phyloP scores from a whole-genome alignment of 1,139 yeast genomes.

The Blastobotrys raffinosifermentans region DNA sequence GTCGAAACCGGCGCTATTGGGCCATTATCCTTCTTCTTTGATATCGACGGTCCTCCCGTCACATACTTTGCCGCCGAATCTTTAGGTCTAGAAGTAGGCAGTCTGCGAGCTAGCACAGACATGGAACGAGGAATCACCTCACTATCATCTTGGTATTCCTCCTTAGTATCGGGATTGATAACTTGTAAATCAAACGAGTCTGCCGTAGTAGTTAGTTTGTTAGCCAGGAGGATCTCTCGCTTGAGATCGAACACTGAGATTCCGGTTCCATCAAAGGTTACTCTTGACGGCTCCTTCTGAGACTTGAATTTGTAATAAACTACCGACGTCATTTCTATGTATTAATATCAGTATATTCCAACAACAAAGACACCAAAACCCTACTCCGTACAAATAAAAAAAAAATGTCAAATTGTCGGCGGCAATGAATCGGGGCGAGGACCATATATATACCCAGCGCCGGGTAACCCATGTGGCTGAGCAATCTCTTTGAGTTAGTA shows the following conservation, averaged over 20 bases:
- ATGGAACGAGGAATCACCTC: constrained; percentile 81
- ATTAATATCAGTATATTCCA: too few relatives aligned
- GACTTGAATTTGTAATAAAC: constrained; percentile 84
- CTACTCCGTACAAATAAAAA: constrained; percentile 8
- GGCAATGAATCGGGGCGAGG: too few relatives aligned
- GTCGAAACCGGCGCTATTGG: not conserved
- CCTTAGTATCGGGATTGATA: constrained; percentile 73
- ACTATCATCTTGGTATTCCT: constrained; percentile 80
- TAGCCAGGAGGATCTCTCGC: constrained; percentile 77
- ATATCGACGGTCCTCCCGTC: constrained; percentile 45
- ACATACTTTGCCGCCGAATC: constrained; percentile 62
- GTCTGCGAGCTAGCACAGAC: constrained; percentile 71
- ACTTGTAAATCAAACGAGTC: constrained; percentile 69
- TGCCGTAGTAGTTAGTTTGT: constrained; percentile 75
- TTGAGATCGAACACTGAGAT: constrained; percentile 90
- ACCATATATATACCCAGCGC: too few relatives aligned
- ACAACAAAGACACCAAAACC: not conserved
- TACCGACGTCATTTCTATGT: constrained; percentile 67
- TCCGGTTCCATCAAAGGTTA: constrained; percentile 94
- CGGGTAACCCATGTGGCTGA: too few relatives aligned
- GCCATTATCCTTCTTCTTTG: constrained; percentile 3
- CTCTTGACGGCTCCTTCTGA: constrained; percentile 72
- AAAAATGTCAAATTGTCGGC: constrained; percentile 1
- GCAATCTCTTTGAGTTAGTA: too few relatives aligned
- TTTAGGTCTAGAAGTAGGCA: constrained; percentile 62